Conservation (phyloP, 371 early-diverging fungal species). For the Mortierella sp. region DNA sequence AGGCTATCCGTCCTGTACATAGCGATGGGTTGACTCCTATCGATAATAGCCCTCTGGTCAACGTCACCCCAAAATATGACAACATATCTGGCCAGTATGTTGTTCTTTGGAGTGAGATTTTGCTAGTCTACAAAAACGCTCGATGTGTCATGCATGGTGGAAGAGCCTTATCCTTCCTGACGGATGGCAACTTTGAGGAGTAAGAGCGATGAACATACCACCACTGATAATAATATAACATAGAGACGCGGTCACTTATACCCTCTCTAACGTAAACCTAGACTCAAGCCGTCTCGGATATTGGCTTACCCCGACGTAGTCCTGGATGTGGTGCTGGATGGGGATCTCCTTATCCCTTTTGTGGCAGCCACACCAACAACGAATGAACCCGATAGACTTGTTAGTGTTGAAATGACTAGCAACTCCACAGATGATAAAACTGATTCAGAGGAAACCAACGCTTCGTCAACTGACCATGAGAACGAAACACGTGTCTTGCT, state of each 20-base stretch:
- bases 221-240: background rate
- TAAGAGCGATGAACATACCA: background rate
- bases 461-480: too few relatives aligned
- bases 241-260: background rate
- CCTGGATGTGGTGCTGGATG: conserved; percentile 4
- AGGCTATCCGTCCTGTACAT: too few relatives aligned
- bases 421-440: too few relatives aligned
- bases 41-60: background rate
- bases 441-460: too few relatives aligned
- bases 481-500: too few relatives aligned
- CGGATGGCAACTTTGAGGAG: conserved; percentile 5
- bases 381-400: too few relatives aligned
- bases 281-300: conserved; percentile 5
- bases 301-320: background rate
- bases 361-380: too few relatives aligned
- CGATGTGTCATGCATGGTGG: conserved; percentile 11
- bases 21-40: too few relatives aligned
- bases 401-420: too few relatives aligned
- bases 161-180: conserved; percentile 7
- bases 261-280: background rate
- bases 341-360: background rate
- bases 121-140: conserved; percentile 6
- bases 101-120: conserved; percentile 18
- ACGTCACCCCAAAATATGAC: background rate
- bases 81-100: conserved; percentile 5